Conservation (phyloP, 164 flowering plant species). For the Annona squamosa region DNA sequence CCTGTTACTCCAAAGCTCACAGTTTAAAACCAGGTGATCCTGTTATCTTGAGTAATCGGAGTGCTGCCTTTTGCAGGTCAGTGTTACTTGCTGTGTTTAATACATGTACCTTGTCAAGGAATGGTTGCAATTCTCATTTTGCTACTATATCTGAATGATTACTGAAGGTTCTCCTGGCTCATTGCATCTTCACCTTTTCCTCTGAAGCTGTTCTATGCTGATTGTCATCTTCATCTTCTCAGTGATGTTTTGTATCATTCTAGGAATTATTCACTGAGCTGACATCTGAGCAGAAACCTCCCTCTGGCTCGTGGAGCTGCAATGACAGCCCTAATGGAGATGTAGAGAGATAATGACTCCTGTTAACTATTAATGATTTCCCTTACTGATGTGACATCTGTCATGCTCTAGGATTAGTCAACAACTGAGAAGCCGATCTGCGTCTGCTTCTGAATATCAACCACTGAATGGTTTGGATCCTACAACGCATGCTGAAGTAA, state of each 20-base stretch:
- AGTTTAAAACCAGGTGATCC: constrained; percentile 63
- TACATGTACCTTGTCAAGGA: background rate
- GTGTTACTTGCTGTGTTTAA: background rate
- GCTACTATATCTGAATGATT: background rate
- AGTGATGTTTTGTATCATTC: background rate
- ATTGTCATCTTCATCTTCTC: background rate
- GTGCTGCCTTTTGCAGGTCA: constrained; percentile 76
- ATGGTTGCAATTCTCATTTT: background rate
- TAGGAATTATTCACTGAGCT: background rate
- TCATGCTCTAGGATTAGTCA: constrained; percentile 51
- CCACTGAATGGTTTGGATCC: constrained; percentile 90
- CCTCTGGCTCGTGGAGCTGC: background rate
- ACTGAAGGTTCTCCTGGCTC: background rate
- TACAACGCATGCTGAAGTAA: constrained; percentile 86
- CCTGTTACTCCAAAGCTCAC: constrained; percentile 64
- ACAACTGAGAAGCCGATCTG: constrained; percentile 50
- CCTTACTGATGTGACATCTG: constrained; percentile 8
- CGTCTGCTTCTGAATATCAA: constrained; percentile 67
- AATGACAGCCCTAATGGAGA: background rate
- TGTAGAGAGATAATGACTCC: background rate
- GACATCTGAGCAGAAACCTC: background rate
- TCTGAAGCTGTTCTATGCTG: background rate
- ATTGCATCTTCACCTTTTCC: background rate
- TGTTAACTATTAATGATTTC: background rate
- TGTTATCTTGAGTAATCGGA: constrained; percentile 65